Base-by-base conservation (phyloP, 371 early-diverging fungal genomes). In the Mucor lusitanicus region DNA sequence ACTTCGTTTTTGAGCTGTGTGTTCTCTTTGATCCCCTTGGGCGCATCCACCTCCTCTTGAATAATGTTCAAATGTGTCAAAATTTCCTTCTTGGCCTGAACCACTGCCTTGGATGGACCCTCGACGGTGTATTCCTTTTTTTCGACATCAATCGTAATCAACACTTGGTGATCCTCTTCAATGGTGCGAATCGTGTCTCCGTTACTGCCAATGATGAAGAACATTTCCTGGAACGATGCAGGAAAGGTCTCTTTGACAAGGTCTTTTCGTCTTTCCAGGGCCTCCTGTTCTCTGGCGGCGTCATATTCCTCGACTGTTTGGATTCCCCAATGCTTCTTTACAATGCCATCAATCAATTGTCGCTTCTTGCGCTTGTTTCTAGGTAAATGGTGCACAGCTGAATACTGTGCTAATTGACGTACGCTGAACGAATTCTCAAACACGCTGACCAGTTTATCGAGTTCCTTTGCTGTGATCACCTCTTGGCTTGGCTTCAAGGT, bases 141-240 rank as follows among this genome's bases (percentile, higher is more conserved):
- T 8, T 59, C 53, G 1, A 75, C 70, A 44, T 75, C 69, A 11
- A 80, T 69, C 9, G 70, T 71, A 13, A 80, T 68, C 15, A 65
- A 61, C 0, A 75, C 80, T 39, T 80, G 30, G 59, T 74, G 44
- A 11, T 50, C 28, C 19, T 68, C 28, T 54, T 80, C 81, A 25
- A 80, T 76, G 2, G 59, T 33, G 40, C 72, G 46, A 17, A 80
- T 59, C 3, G 65, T 74, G 6, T 61, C 57, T 7, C 78, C 81
- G 56, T 80, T 72, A 15, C 76, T 76, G 11, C 71, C 71, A 59
- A 80, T 71, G 37, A 76, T 63, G 28, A 80, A 80, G 39, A 80
- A 80, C 39, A 80, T 39, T 28, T 80, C 73, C 9, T 75, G 67
- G 2, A 59, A 54, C 3, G 69, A 46, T 23, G 72, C 63, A 48